Evolutionary conservation across 129 eudicot genomes (phyloP).

Genomic region (Chrysanthemum lavandulifolium): DNA sequence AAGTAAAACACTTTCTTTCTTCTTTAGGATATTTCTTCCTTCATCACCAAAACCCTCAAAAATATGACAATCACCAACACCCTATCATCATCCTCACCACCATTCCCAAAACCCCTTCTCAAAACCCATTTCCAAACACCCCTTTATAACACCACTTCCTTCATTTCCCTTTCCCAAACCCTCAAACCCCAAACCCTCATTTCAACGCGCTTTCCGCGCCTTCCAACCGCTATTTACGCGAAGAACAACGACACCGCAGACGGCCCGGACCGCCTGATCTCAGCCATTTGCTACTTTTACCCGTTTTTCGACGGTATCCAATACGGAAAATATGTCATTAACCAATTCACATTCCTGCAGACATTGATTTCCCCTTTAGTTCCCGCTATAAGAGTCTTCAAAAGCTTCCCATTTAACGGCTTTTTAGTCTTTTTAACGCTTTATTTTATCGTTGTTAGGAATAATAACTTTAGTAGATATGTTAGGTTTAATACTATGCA

Average conservation of each 20-base stretch:
- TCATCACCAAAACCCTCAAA: background rate
- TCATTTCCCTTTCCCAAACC: no score
- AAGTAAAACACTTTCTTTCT: background rate
- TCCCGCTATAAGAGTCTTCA: slow-evolving; percentile 83
- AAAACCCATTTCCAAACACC: no score
- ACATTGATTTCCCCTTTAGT: slow-evolving; percentile 76
- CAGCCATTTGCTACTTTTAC: slow-evolving; percentile 86
- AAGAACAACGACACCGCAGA: slow-evolving; percentile 67
- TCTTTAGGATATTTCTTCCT: slow-evolving; percentile 4
- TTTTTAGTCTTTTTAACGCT: slow-evolving; percentile 67
- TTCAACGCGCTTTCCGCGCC: slow-evolving; percentile 6
- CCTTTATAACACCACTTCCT: no score
- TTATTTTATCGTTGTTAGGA: slow-evolving; percentile 85
- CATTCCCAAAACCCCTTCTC: background rate
- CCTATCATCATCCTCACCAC: slow-evolving; percentile 35
- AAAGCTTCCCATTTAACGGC: slow-evolving; percentile 90
- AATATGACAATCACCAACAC: slow-evolving; percentile 55
- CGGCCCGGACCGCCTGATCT: slow-evolving; percentile 83
- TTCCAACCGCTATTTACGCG: slow-evolving; percentile 30
- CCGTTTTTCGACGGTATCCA: slow-evolving; percentile 96
- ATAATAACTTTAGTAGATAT: slow-evolving; percentile 83
- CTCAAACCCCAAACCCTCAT: slow-evolving; percentile 6
- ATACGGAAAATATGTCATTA: slow-evolving; percentile 80
- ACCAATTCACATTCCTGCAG: slow-evolving; percentile 71
- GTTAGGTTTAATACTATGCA: slow-evolving; percentile 99